Conservation (phyloP, 352 stramenopile species). For the Phytophthora vignae region DNA sequence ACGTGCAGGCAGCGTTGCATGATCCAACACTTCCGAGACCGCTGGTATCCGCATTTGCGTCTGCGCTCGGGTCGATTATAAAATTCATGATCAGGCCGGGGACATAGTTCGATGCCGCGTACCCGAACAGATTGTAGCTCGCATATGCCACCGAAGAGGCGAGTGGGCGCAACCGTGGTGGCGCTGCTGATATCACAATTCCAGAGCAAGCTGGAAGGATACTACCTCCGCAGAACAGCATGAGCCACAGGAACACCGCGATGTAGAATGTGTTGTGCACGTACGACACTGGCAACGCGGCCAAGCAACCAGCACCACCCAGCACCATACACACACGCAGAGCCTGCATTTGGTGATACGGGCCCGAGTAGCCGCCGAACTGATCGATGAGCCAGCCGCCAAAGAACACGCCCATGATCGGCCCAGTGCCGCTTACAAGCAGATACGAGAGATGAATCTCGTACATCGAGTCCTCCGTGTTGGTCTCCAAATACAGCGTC, state of each 20-base stretch:
- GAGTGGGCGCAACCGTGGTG: slow-evolving; percentile 65
- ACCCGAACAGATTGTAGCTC: slow-evolving; percentile 89
- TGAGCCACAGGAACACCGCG: slow-evolving; percentile 79
- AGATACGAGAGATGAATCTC: slow-evolving; percentile 81
- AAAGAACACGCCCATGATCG: slow-evolving; percentile 89
- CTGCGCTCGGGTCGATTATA: slow-evolving; percentile 60
- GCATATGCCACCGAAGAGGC: slow-evolving; percentile 84
- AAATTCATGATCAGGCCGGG: slow-evolving; percentile 86
- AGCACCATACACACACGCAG: slow-evolving; percentile 79
- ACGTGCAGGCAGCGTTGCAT: slow-evolving; percentile 81
- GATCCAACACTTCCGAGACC: slow-evolving; percentile 25
- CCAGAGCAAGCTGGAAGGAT: slow-evolving; percentile 82
- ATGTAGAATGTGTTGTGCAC: slow-evolving; percentile 72
- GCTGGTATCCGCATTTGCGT: slow-evolving; percentile 30
- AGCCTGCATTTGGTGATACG: slow-evolving; percentile 71
- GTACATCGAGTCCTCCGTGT: slow-evolving; percentile 81
- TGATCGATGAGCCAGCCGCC: slow-evolving; percentile 86
- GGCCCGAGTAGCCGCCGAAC: slow-evolving; percentile 75
- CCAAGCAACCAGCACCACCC: slow-evolving; percentile 53
- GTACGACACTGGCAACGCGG: slow-evolving; percentile 74
- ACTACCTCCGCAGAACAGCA: slow-evolving; percentile 84
- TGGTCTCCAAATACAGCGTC: slow-evolving; percentile 84
- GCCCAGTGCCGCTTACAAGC: slow-evolving; percentile 76
- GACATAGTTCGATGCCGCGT: slow-evolving; percentile 87
- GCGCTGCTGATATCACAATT: slow-evolving; percentile 84